Evolutionary conservation across 257 asterid genomes (phyloP).

Genomic region (Gentiana dahurica): DNA sequence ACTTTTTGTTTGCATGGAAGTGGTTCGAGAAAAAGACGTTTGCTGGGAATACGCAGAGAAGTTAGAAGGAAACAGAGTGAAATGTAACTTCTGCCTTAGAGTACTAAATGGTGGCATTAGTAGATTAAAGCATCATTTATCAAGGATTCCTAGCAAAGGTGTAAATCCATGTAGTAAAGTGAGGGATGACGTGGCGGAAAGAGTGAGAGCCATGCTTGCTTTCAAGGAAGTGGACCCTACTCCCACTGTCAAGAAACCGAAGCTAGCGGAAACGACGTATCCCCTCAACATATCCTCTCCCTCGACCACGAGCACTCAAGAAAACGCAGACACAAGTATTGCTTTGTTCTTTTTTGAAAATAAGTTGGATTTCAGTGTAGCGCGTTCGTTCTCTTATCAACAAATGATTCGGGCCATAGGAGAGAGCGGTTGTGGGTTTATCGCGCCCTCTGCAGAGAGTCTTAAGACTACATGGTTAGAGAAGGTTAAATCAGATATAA

Average conservation of each 20-base stretch:
- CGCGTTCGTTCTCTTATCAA: conserved; percentile 80
- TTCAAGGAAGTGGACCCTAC: conserved; percentile 56
- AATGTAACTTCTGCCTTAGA: conserved; percentile 85
- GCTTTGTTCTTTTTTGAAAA: conserved; percentile 94
- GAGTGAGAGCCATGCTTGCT: conserved; percentile 58
- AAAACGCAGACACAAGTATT: conserved; percentile 65
- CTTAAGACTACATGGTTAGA: conserved; percentile 68
- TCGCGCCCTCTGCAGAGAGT: conserved; percentile 65
- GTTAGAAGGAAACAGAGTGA: conserved; percentile 80
- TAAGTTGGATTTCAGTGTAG: conserved; percentile 64
- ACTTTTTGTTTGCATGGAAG: conserved; percentile 24
- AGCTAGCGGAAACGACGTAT: conserved; percentile 29
- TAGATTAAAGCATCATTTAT: conserved; percentile 78
- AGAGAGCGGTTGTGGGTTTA: conserved; percentile 53
- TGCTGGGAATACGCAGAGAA: conserved; percentile 96
- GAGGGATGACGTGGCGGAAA: conserved; percentile 64
- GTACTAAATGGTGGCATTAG: conserved; percentile 87
- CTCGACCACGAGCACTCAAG: conserved; percentile 41
- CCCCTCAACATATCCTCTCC: conserved; percentile 27
- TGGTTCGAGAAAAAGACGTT: conserved; percentile 87
- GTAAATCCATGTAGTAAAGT: conserved; percentile 94
- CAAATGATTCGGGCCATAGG: conserved; percentile 67
- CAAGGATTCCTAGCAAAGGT: conserved; percentile 87
- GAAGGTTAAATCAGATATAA: conserved; percentile 60
- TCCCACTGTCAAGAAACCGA: conserved; percentile 37